These are phyloP conservation scores for Sclerotinia nivalis DNA, from an alignment of 2,329 filamentous ascomycete species.

Conservation along the genomic window DNA sequence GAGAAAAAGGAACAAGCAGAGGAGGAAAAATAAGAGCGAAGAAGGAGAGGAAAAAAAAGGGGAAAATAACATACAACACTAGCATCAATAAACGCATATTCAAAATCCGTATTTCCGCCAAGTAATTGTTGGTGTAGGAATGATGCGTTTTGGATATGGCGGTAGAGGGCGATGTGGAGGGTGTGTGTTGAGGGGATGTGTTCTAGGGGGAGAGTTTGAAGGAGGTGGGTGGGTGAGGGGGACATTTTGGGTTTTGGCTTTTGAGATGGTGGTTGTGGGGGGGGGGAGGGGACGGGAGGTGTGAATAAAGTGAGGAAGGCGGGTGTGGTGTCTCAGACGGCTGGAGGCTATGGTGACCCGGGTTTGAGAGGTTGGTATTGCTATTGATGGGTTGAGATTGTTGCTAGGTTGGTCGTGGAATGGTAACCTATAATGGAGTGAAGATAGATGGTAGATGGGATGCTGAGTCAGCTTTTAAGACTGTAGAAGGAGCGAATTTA, in stretches of 20 bases:
- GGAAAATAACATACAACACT: conserved; percentile 58
- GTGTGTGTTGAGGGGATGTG: conserved; percentile 69
- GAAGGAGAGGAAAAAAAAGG: neutral
- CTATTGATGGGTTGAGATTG: neutral
- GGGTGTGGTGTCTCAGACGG: neutral
- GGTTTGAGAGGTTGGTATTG: no score
- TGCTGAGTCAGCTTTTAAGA: neutral
- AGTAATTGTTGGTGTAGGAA: conserved; percentile 83
- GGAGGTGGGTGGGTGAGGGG: conserved; percentile 29
- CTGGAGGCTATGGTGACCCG: neutral
- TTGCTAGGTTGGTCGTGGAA: no score
- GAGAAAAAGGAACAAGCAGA: no score
- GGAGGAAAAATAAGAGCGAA: neutral
- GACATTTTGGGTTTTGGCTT: conserved; percentile 30
- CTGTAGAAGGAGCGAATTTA: no score
- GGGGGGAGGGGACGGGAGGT: neutral
- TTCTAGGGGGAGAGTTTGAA: conserved; percentile 68
- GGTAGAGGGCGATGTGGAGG: conserved; percentile 75
- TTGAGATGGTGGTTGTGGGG: neutral
- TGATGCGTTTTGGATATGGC: conserved; percentile 71
- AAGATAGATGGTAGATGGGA: neutral
- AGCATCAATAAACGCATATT: conserved; percentile 93
- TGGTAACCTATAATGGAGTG: no score
- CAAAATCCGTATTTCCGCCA: conserved; percentile 78
- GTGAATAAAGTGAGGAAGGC: neutral